Evolutionary conservation across 352 stramenopile species (phyloP), one percentile per base, ranked within the genome.

Genomic region (Phytophthora palmivora): DNA sequence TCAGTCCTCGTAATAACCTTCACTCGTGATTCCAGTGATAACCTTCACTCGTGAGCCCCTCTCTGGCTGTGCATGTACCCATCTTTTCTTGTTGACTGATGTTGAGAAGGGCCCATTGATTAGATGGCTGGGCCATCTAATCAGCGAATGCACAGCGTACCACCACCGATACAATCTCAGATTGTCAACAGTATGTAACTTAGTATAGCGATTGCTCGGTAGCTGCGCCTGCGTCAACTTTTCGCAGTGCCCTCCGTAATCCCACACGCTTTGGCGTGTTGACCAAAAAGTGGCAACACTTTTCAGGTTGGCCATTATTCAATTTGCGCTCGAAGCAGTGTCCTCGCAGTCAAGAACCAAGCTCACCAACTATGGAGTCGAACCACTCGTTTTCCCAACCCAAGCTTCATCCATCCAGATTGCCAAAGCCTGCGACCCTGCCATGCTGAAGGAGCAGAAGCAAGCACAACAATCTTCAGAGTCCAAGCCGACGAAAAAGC

Each of bases 401-500:
- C 21, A 46, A 34, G 21, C 48, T 36, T 3, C 37, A 14, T 47
- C 49, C 22, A 39, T 56, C 34, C 43, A 47, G 4, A 6, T 62
- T 9, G 30, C 61, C 44, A 62, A 67, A 38, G 6, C 15, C 22
- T 42, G 33, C 10, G 21, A 62, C n/a, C 24, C 12, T 7, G 16
- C 34, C 7, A 11, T 24, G 0, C 28, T n/a, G 28, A 60, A 63
- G 7, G 19, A 57, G 44, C 22, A 67, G 32, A 44, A 58, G 39
- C 47, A 56, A 38, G 15, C n/a, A 1, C 16, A 42, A 22, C 43
- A 46, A 10, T n/a, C 37, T 14, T 22, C 36, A 6, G 21, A 8
- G 3, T 34, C 49, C 21, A 50, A 71, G 44, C 43, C 54, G 22
- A 52, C 56, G 44, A 67, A 67, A 45, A 67, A 51, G 43, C 21